Conservation (phyloP, 1,139 yeast genomes). For the Yamadazyma oceani region DNA sequence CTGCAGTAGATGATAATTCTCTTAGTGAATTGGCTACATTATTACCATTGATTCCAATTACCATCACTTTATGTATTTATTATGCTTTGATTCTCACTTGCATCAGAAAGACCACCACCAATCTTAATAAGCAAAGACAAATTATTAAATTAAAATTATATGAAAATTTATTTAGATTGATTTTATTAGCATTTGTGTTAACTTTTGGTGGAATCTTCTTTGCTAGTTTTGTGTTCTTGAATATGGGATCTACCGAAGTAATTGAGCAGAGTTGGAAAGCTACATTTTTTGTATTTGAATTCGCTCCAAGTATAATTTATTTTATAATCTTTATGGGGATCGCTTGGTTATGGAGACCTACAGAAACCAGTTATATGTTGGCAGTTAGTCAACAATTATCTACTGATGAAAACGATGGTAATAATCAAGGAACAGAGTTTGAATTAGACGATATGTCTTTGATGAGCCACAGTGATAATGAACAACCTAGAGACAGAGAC, state of each 20-base stretch:
- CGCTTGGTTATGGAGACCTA: conserved; percentile 96
- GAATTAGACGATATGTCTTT: conserved; percentile 75
- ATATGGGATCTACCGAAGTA: conserved; percentile 72
- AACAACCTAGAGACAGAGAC: conserved; percentile 30
- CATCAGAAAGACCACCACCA: conserved; percentile 70
- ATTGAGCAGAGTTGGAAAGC: conserved; percentile 91
- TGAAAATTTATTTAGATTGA: conserved; percentile 70
- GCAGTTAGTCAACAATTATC: conserved; percentile 94
- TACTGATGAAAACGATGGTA: conserved; percentile 61
- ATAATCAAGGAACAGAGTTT: conserved; percentile 54
- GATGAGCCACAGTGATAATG: conserved; percentile 48
- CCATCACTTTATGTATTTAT: conserved; percentile 67
- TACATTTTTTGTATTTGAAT: conserved; percentile 83
- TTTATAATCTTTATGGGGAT: conserved; percentile 80
- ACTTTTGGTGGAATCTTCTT: conserved; percentile 61
- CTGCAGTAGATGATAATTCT: conserved; percentile 20
- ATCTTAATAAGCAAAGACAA: conserved; percentile 83
- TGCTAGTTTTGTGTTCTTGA: conserved; percentile 68
- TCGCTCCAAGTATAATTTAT: conserved; percentile 93
- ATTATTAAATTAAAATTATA: conserved; percentile 87
- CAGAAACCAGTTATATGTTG: conserved; percentile 89
- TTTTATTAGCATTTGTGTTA: conserved; percentile 61
- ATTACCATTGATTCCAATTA: conserved; percentile 64
- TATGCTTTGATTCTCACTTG: conserved; percentile 76
- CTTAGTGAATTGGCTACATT: conserved; percentile 29